Conservation (phyloP, 257 asterid genomes). For the Solanum medicagineum region DNA sequence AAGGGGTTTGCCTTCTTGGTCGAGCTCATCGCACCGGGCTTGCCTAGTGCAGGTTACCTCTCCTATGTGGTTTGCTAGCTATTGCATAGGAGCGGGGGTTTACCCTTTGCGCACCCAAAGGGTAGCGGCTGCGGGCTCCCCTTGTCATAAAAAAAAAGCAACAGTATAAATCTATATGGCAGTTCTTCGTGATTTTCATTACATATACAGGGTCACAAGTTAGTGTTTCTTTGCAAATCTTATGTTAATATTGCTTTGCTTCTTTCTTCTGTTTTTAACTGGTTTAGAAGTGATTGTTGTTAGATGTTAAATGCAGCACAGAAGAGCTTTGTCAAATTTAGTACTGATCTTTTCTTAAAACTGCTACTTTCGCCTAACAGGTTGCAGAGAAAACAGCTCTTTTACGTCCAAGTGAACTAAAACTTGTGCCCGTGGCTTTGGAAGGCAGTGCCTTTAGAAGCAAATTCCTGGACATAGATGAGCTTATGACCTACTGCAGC, state of each 20-base stretch:
- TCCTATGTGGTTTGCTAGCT: too few relatives aligned
- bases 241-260: neutral
- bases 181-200: neutral
- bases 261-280: neutral
- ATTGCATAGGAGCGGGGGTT: too few relatives aligned
- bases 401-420: constrained; percentile 84
- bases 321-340: neutral
- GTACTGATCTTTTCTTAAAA: neutral
- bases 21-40: too few relatives aligned
- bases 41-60: too few relatives aligned
- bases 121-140: too few relatives aligned
- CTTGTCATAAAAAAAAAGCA: too few relatives aligned
- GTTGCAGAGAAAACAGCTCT: constrained; percentile 96
- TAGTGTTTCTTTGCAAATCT: neutral
- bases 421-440: constrained; percentile 71
- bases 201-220: neutral
- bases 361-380: constrained; percentile 23
- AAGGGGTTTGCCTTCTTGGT: too few relatives aligned
- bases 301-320: neutral
- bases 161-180: neutral
- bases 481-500: constrained; percentile 96
- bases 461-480: constrained; percentile 81
- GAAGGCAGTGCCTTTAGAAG: constrained; percentile 92
- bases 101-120: too few relatives aligned
- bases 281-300: neutral